Evolutionary conservation across 805 yeast genomes (phyloP).

Genomic region (Lachancea sp.): DNA sequence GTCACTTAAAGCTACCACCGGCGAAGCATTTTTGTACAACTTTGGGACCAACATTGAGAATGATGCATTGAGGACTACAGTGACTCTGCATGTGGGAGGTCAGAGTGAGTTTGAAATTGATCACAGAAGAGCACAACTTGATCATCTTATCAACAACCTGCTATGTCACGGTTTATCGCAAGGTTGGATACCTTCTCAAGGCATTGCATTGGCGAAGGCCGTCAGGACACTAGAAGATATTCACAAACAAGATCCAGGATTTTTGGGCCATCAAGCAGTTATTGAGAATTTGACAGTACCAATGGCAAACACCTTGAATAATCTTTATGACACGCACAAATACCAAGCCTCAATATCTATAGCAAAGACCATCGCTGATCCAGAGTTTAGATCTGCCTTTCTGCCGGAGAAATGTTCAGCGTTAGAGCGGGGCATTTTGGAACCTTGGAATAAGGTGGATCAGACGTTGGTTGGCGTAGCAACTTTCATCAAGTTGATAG

Average conservation of each 20-base stretch:
- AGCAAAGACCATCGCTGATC: conserved; percentile 15
- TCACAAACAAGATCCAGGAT: background rate
- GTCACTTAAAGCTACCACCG: conserved; percentile 29
- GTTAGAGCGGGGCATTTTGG: conserved; percentile 17
- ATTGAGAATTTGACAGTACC: conserved; percentile 15
- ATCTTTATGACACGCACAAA: conserved; percentile 14
- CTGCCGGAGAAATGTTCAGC: conserved; percentile 4
- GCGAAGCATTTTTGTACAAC: conserved; percentile 29
- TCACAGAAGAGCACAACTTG: conserved; percentile 24
- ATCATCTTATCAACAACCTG: conserved; percentile 24
- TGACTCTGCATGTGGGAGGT: conserved; percentile 31
- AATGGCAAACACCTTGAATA: conserved; percentile 19
- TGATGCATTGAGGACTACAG: conserved; percentile 21
- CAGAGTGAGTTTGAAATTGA: conserved; percentile 27
- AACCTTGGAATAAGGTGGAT: conserved; percentile 26
- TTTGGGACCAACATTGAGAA: conserved; percentile 10
- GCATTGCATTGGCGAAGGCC: conserved; percentile 22
- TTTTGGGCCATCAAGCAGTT: conserved; percentile 7
- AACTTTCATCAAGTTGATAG: conserved; percentile 15
- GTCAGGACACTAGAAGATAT: conserved; percentile 8
- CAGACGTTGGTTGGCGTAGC: conserved; percentile 14
- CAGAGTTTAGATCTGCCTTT: conserved; percentile 11
- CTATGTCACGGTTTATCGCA: conserved; percentile 24
- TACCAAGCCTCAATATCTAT: conserved; percentile 12
- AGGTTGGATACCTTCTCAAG: conserved; percentile 27